Conservation (phyloP, 2,329 filamentous ascomycete species). For the Alternaria consortialis region DNA sequence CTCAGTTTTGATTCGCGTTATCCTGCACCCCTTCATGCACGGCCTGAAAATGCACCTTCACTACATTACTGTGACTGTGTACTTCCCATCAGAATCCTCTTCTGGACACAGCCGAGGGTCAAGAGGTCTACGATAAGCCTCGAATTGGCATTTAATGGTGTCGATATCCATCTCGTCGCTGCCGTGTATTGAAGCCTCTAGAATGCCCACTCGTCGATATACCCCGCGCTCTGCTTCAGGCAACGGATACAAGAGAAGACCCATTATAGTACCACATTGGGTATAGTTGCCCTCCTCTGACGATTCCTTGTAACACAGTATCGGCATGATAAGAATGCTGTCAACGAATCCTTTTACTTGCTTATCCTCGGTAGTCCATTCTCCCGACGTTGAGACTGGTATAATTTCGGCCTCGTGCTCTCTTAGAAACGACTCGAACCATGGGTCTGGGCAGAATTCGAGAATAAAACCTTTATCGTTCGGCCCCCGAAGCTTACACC, state of each 20-base stretch:
- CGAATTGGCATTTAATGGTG: not conserved
- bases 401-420: no score
- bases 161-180: not conserved
- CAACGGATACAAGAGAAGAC: not conserved
- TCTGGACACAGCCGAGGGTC: not conserved
- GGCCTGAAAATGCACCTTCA: no score
- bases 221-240: not conserved
- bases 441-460: not conserved
- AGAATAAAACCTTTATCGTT: not conserved
- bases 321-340: not conserved
- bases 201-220: not conserved
- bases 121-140: not conserved
- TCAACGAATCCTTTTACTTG: not conserved
- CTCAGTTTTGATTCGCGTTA: no score
- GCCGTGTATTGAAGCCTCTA: fast-evolving
- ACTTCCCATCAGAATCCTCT: not conserved
- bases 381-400: no score
- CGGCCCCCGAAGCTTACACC: not conserved
- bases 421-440: not conserved
- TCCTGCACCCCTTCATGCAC: no score
- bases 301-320: not conserved
- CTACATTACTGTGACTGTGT: not conserved
- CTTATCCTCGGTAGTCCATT: fast-evolving
- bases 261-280: not conserved
- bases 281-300: not conserved